These are phyloP conservation scores for Teunomyces panamensis DNA, from an alignment of 805 yeast genomes.

Conservation along the genomic window DNA sequence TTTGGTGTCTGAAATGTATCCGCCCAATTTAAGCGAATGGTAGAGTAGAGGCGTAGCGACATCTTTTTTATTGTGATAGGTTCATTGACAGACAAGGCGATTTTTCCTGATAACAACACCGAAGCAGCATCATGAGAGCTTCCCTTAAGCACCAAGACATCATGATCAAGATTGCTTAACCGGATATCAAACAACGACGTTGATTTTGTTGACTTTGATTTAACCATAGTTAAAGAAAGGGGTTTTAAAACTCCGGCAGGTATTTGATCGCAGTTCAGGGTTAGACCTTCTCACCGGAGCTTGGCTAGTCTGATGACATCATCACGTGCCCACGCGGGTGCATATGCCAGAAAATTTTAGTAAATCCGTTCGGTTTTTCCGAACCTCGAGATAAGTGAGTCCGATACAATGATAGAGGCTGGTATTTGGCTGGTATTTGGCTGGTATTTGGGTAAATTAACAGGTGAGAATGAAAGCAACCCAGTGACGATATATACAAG, in stretches of 20 bases:
- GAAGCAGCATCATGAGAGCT: constrained; percentile 74
- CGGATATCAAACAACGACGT: constrained; percentile 48
- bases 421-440: too few relatives aligned
- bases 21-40: constrained; percentile 62
- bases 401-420: too few relatives aligned
- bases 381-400: too few relatives aligned
- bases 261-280: background rate
- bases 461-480: too few relatives aligned
- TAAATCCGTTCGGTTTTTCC: too few relatives aligned
- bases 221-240: background rate
- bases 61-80: constrained; percentile 68
- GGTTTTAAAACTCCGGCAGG: background rate
- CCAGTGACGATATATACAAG: too few relatives aligned
- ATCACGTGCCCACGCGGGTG: background rate
- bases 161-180: constrained; percentile 65
- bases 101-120: constrained; percentile 69
- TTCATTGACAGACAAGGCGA: constrained; percentile 73
- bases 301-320: background rate
- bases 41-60: constrained; percentile 62
- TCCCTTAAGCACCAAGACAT: constrained; percentile 81
- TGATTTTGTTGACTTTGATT: constrained; percentile 16
- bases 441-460: too few relatives aligned
- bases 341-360: background rate
- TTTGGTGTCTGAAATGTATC: constrained; percentile 50
- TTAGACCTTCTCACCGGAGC: background rate